Base-by-base conservation (phyloP, 2,329 filamentous ascomycete species). In the Cladobotryum protrusum region DNA sequence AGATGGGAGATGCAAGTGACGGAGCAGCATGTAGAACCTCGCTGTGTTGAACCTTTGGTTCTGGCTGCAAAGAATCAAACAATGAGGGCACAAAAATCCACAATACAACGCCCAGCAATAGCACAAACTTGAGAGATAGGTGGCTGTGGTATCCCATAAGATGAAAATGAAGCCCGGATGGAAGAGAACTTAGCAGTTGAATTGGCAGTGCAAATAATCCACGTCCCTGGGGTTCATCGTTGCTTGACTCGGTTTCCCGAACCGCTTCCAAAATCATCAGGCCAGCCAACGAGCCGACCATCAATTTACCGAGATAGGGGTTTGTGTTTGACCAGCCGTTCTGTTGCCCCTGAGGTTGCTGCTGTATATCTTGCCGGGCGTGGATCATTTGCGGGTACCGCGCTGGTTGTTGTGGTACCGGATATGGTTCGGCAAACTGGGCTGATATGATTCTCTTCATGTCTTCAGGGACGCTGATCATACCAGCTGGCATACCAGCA, bases 261-360 rank as follows among this genome's bases (percentile, higher is more conserved):
- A 91, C 75, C 1, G 89, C 89, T 69, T 96, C 90, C 58, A 96
- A 71, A 33, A 96, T 78, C 91, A 97, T 96, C 15, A 97, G 74
- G 13, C 89, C 90, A 19, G 91, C 92, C 52, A 97, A 78, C 15
- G 91, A 92, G 39, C 92, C 92, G 5, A 96, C 83, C 88, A 96
- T 93, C 57, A 96, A 77, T 70, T 95, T 95, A 46, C 80, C 81
- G 51, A 80, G 77, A 54, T 82, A 84, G 1, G 77, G 78, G 12
- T 68, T 72, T 5, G 72, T 67, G 52, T 73, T 75, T 46, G 72
- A 73, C 79, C 81, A 85, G 34, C 75, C 69, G 48, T 70, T 71
- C 52, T 73, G 70, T 54, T 78, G 75, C 56, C 73, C 72, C 48
- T 73, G 71, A 33, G 74, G 68, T 39, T 72, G 73, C 52, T 72